A percentile compares a stretch with the other conserved stretches of the same genome.
phyloP scores from a whole-genome alignment of 805 yeast genomes.

The Ogataea haglerorum region DNA sequence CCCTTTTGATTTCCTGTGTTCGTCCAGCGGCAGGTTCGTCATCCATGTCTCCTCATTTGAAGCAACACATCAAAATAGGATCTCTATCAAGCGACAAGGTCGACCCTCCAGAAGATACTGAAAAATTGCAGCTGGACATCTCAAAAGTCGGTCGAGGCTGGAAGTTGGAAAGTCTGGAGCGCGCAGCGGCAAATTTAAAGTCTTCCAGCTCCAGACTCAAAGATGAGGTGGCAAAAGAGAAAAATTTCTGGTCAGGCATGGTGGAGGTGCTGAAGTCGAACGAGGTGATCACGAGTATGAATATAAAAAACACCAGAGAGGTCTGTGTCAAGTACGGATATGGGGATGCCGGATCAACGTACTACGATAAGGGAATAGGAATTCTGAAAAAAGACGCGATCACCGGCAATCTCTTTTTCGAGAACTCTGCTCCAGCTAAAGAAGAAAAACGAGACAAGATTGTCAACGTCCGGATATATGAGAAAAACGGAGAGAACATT shows the following conservation, averaged over 20 bases:
- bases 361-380: constrained; percentile 72
- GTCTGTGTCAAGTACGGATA: constrained; percentile 87
- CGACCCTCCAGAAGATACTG: constrained; percentile 22
- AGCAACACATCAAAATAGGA: constrained; percentile 70
- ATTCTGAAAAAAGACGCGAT: constrained; percentile 49
- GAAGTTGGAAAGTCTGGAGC: constrained; percentile 70
- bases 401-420: constrained; percentile 43
- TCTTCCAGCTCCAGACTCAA: constrained; percentile 49
- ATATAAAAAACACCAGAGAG: constrained; percentile 49
- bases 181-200: constrained; percentile 50
- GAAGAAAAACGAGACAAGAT: constrained; percentile 41
- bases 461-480: constrained; percentile 53
- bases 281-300: constrained; percentile 67
- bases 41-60: constrained; percentile 83
- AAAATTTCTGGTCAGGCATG: constrained; percentile 61
- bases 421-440: constrained; percentile 32
- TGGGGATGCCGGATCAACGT: constrained; percentile 85
- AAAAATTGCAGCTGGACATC: constrained; percentile 23
- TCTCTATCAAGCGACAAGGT: constrained; percentile 56
- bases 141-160: constrained; percentile 66
- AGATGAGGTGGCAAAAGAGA: constrained; percentile 58
- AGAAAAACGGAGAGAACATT: constrained; percentile 35
- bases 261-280: constrained; percentile 40
- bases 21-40: constrained; percentile 84
- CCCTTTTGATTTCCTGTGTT: constrained; percentile 72